Conservation (phyloP, 257 asterid genomes). For the Fraxinus excelsior region DNA sequence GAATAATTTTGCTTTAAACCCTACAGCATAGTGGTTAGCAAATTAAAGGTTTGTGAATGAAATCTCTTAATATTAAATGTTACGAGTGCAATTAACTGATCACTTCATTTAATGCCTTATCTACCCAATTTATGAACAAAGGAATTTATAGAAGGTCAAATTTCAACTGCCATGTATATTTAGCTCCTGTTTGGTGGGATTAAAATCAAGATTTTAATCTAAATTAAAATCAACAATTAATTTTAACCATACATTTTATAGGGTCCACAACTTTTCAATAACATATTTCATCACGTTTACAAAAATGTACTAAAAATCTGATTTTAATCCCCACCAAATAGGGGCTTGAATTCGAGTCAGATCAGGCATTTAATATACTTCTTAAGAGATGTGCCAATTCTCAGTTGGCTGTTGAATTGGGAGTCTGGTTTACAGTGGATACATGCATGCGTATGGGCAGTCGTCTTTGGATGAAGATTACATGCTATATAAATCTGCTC, state of each 20-base stretch:
- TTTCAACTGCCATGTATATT: not conserved
- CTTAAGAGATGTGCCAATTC: not conserved
- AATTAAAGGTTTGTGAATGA: not conserved
- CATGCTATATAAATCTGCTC: slow-evolving; percentile 6
- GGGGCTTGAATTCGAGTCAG: not conserved
- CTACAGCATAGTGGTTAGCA: not conserved
- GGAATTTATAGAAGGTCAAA: not conserved
- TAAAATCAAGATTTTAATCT: no score
- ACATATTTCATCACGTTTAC: no score
- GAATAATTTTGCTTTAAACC: not conserved
- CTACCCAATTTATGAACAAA: not conserved
- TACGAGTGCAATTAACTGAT: not conserved
- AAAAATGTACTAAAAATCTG: no score
- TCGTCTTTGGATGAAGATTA: not conserved
- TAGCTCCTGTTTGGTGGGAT: not conserved
- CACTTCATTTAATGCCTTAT: not conserved
- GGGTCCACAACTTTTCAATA: no score
- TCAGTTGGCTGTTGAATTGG: not conserved
- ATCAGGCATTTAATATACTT: not conserved
- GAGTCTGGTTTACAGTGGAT: not conserved
- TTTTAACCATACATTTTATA: no score
- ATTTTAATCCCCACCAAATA: no score
- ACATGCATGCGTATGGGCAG: not conserved
- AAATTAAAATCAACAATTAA: no score
- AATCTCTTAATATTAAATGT: not conserved